Conservation (phyloP, 164 flowering plant genomes). For the Tinospora cordifolia region DNA sequence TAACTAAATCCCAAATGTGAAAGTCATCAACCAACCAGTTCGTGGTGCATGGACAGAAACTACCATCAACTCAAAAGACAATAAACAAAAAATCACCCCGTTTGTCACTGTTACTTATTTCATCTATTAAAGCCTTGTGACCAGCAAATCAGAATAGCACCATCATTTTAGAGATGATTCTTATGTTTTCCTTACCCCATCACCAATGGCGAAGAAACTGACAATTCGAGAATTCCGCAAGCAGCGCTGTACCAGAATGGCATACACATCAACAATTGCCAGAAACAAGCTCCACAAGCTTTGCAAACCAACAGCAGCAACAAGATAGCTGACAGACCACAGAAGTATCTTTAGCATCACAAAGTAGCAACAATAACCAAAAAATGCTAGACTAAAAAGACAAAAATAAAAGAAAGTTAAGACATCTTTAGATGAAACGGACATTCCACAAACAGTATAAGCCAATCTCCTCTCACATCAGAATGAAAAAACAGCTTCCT, state of each 20-base stretch:
- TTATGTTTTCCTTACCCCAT: constrained; percentile 58
- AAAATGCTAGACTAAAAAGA: background rate
- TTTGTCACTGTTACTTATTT: background rate
- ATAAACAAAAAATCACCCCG: background rate
- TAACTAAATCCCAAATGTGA: background rate
- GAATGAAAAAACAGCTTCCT: background rate
- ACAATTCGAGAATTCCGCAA: constrained; percentile 44
- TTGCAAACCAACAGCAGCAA: constrained; percentile 63
- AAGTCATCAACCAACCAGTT: too few relatives aligned
- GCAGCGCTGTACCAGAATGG: constrained; percentile 58
- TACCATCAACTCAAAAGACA: background rate
- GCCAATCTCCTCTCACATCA: background rate
- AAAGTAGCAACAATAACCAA: background rate
- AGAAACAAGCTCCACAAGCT: constrained; percentile 66
- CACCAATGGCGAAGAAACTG: constrained; percentile 53
- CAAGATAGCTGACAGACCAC: constrained; percentile 52
- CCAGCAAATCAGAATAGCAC: too few relatives aligned
- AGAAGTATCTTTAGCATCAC: background rate
- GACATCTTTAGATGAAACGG: background rate
- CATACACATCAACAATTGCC: constrained; percentile 56
- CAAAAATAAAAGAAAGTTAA: background rate
- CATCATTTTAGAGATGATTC: too few relatives aligned
- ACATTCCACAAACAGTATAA: background rate
- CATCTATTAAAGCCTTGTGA: too few relatives aligned
- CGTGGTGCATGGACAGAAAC: too few relatives aligned